Evolutionary conservation across 169 alveolate genomes (phyloP), one percentile per base, ranked within the genome.

Genomic region (Plasmodium gonderi): DNA sequence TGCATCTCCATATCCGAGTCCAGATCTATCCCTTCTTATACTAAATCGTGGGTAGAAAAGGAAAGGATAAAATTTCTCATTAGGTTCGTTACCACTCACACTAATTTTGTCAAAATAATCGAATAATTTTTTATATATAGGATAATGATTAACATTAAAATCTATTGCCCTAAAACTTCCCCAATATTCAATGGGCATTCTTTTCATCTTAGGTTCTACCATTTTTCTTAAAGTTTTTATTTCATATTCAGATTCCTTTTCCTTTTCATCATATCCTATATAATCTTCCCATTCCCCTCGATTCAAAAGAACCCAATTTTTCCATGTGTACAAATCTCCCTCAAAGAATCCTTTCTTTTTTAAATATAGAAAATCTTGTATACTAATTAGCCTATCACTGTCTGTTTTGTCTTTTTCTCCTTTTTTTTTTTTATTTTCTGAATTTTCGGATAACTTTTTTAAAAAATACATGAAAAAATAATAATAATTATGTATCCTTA

Each of bases 111-210:
- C 64, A 49, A 96, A 95, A 77, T 47, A 95, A 31, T 95, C 94
- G 44, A 79, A 82, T 44, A 95, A 54, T 79, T 94, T 94, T 14
- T 90, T 54, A 31, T 95, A 96, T 93, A 94, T 81, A 8, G 91
- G 91, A 20, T 64, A 79, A 38, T 64, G 87, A 42, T 65, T 83
- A 42, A 69, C 89, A 89, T 81, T 81, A 42, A 69, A 47, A 17
- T 94, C 97, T 8, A 95, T 94, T 60, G 96, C 97, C 40, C 97
- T 79, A 81, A 94, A 81, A 42, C 94, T 90, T 7, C 97, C 97
- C 97, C 97, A 95, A 60, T 95, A 95, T 76, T 94, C 94, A 42
- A 95, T 94, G 23, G 97, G 97, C 93, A 93, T 95, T 29, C 97
- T 67, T 47, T 77, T 94, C 96, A 54, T 94, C 49, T 83, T 91